Base-by-base conservation (phyloP, 768 basidiomycete genomes). In the Agaricus sinodeliciosus region DNA sequence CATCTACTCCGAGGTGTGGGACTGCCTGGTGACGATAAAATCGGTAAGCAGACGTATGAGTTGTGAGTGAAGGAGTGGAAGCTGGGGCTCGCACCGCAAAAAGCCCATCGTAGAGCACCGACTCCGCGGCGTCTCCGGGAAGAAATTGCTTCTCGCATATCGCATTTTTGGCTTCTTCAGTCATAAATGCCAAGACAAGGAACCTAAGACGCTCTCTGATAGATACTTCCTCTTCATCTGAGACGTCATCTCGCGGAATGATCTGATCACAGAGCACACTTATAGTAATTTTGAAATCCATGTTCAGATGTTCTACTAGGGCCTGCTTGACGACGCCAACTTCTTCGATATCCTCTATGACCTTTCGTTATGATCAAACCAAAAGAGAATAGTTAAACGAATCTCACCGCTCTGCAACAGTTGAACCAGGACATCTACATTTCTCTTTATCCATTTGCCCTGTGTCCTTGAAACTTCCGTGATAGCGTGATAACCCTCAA, bases 381-480 rank as follows among this genome's bases (percentile, higher is more conserved):
- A 16, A 3, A 9, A 43, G 40, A 31, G 18, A 43, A 9, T 39
- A 51, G 37, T 49, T 50, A 18, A 55, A 43, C 7, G 27, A 22
- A 27, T 28, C 83, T 65, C 62, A 87, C 85, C 85, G 58, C 82
- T 84, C 63, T 87, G 87, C 8, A 88, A 72, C 13, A 88, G 67
- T 57, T 88, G 86, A n/a, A 88, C 72, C 16, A 88, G 69, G 2
- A 88, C 86, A 65, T 88, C 86, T 3, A 81, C 80, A 63, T 88
- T 88, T 58, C 86, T 69, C 63, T 81, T 82, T 47, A 87, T 72
- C 77, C 78, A 82, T 60, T 77, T 81, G 43, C 62, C 70, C 51
- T 81, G 73, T 51, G 72, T 73, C 48, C 54, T 71, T 5, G 74
- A 75, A 15, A 76, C 60, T 11, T 64, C 60, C 0, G 77, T 79